These are phyloP conservation scores for Neurospora sublineolata DNA, from an alignment of 495 filamentous ascomycete species.

Conservation along the genomic window DNA sequence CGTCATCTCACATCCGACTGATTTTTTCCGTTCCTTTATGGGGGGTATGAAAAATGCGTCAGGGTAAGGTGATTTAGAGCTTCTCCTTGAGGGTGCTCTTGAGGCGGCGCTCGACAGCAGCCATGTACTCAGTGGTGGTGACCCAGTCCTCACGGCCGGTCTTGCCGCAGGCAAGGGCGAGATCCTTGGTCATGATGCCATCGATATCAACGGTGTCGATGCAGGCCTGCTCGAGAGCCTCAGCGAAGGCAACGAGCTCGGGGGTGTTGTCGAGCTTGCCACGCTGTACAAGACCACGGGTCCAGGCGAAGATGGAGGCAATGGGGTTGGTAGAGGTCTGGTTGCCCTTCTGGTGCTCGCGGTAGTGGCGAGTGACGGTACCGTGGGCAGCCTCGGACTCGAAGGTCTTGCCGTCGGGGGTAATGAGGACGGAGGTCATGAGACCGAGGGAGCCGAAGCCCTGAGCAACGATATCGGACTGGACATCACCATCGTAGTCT, in stretches of 20 bases:
- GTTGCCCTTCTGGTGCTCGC: conserved; percentile 92
- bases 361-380: conserved; percentile 96
- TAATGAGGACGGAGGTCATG: conserved; percentile 96
- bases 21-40: background rate
- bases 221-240: conserved; percentile 87
- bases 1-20: background rate
- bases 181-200: conserved; percentile 97
- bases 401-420: conserved; percentile 88
- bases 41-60: background rate
- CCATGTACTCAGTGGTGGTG: conserved; percentile 77
- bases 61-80: conserved; percentile 21
- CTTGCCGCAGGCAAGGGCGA: conserved; percentile 83
- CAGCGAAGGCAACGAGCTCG: conserved; percentile 78
- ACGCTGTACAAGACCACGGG: conserved; percentile 83
- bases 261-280: conserved; percentile 83
- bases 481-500: conserved; percentile 99
- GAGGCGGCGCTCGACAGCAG: conserved; percentile 77
- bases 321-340: conserved; percentile 98
- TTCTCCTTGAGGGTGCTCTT: conserved; percentile 49
- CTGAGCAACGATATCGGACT: conserved; percentile 96
- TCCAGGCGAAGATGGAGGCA: conserved; percentile 98
- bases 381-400: conserved; percentile 97
- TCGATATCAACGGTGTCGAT: conserved; percentile 86
- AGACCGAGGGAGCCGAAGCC: conserved; percentile 95
- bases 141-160: conserved; percentile 72